Evolutionary conservation across 1,139 yeast genomes (phyloP), one percentile per base, ranked within the genome.

Genomic region (Geotrichum reessii): DNA sequence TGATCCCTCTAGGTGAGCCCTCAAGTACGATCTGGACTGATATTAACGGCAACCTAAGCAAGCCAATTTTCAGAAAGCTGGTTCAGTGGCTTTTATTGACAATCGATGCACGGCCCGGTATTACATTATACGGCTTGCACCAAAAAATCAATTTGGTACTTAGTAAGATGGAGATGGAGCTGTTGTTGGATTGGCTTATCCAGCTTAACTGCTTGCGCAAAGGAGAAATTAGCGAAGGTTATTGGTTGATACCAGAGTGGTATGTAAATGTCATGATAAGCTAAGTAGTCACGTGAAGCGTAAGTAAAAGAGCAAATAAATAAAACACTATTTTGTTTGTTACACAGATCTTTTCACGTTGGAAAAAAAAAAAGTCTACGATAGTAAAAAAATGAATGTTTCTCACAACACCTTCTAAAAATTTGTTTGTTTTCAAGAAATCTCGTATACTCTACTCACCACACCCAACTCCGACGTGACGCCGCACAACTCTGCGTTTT

Each of bases 1-100:
- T 65, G 1, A 50, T 62, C 3, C 80, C 86, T 1, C 87, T 92
- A 0, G 69, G 78, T 2, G 86, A 84, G 31, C 83, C 93, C 1
- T 85, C 90, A 60, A 80, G 87, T 0, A 81, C 81, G 55, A 72
- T 87, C 11, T 90, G 97, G 97, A 76, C 87, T 9, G 87, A 85
- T 64, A 71, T 85, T 40, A 71, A 76, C 49, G 95, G 95, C 0
- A 72, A 77, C 31, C 77, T 88, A 27, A 83, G 86, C 64, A 73
- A 71, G 27, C 70, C 71, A 0, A 70, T 87, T n/a, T 90, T 95
- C 92, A 71, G 73, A 12, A 79, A 77, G 58, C 69, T 85, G 0
- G 70, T 86, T 0, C 72, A 78, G 31, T 76, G 82, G n/a, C 69
- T 87, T n/a, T 76, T 84, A 14, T 80, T 83, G 67, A 76, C 82